Conservation (phyloP, 1,139 yeast species). For the Yamadazyma diddensiae region DNA sequence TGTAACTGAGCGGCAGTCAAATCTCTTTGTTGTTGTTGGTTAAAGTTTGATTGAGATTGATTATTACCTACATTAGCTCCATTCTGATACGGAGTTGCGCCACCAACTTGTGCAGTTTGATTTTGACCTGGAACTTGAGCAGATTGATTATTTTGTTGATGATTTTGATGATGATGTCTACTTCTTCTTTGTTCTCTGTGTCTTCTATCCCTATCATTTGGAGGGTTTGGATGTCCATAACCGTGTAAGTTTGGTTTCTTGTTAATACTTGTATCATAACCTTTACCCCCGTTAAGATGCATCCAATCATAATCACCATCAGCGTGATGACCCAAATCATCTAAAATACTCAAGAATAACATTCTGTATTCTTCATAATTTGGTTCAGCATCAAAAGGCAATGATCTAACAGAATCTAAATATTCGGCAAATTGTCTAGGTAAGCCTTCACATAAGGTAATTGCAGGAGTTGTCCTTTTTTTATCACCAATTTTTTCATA, state of each 20-base stretch:
- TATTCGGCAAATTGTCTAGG: conserved; percentile 88
- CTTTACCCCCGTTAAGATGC: conserved; percentile 86
- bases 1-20: conserved; percentile 34
- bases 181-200: conserved; percentile 45
- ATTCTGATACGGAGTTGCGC: conserved; percentile 2
- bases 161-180: conserved; percentile 33
- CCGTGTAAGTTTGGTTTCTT: conserved; percentile 91
- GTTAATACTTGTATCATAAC: conserved; percentile 83
- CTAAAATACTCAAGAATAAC: conserved; percentile 71
- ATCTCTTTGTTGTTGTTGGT: conserved; percentile 14
- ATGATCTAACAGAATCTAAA: conserved; percentile 74
- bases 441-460: conserved; percentile 74
- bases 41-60: conserved; percentile 8
- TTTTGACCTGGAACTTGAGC: conserved; percentile 17
- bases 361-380: conserved; percentile 81
- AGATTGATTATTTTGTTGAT: conserved; percentile 21
- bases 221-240: conserved; percentile 66
- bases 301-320: conserved; percentile 96
- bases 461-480: conserved; percentile 80
- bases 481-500: conserved; percentile 96
- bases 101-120: conserved; percentile 7
- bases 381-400: conserved; percentile 93
- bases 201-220: conserved; percentile 53
- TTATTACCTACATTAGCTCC: conserved; percentile 1
- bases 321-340: conserved; percentile 66